Percentiles rank a stretch among this genome's conserved stretches.
phyloP scores from a whole-genome alignment of 257 asterid species.

The Salvia splendens region DNA sequence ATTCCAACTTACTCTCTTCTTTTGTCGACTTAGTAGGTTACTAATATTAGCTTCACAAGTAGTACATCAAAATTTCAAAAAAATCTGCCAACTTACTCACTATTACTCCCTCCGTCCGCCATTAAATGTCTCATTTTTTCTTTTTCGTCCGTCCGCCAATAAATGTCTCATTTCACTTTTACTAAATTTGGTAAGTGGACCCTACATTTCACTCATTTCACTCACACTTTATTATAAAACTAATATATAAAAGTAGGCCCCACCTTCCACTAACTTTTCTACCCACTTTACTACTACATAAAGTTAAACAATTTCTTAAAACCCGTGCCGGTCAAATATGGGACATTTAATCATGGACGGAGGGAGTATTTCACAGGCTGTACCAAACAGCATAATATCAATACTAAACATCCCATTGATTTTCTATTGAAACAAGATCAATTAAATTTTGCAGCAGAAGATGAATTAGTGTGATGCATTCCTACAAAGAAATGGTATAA shows the following conservation, averaged over 20 bases:
- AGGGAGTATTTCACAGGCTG: neutral
- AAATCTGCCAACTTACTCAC: neutral
- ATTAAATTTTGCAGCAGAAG: neutral
- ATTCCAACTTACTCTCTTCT: neutral
- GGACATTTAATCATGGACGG: no score
- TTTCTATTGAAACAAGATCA: neutral
- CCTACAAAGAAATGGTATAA: neutral
- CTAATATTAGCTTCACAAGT: neutral
- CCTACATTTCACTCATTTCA: neutral
- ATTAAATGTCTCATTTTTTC: no score
- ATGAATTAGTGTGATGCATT: conserved; percentile 1
- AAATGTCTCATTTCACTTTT: no score
- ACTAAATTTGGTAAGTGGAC: no score
- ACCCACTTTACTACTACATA: no score
- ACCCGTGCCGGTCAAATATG: no score
- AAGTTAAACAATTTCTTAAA: no score
- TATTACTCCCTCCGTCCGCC: no score
- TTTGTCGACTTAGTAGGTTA: neutral
- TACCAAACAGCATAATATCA: neutral
- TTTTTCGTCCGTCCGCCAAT: no score
- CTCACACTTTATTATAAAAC: neutral
- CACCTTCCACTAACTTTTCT: no score
- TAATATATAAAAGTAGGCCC: no score
- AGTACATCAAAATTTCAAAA: neutral
- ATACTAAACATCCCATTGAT: conserved; percentile 22